Conservation (phyloP, 1,139 yeast species). For the Zygosaccharomyces pseudobailii region DNA sequence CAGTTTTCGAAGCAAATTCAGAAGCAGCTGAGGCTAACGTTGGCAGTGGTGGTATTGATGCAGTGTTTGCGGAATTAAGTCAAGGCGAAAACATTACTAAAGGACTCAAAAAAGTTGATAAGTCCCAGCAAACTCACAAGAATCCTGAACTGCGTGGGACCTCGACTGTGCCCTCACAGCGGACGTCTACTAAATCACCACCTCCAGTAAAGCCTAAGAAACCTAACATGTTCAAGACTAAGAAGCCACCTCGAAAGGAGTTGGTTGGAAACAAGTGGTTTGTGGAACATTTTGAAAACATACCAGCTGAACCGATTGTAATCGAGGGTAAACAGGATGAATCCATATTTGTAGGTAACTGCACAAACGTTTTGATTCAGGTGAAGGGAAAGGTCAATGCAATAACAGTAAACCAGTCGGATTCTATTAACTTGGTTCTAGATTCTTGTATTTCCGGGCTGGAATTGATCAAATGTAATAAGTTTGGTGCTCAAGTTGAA, state of each 20-base stretch:
- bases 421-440: constrained; percentile 67
- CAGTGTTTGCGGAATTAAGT: constrained; percentile 88
- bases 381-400: constrained; percentile 91
- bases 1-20: constrained; percentile 47
- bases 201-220: constrained; percentile 59
- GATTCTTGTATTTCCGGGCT: constrained; percentile 85
- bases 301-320: constrained; percentile 47
- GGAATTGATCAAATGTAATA: constrained; percentile 76
- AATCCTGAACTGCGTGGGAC: constrained; percentile 73
- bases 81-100: constrained; percentile 81
- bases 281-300: constrained; percentile 66
- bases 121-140: constrained; percentile 91
- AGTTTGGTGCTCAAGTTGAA: constrained; percentile 79
- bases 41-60: constrained; percentile 60
- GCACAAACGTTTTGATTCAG: constrained; percentile 68
- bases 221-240: constrained; percentile 54
- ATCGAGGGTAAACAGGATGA: constrained; percentile 83
- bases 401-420: constrained; percentile 70
- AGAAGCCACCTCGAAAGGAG: constrained; percentile 71
- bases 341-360: constrained; percentile 82
- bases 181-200: constrained; percentile 40
- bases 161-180: constrained; percentile 28
- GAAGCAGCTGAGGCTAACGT: constrained; percentile 31
- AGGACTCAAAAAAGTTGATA: constrained; percentile 86
- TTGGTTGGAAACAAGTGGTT: constrained; percentile 86